A percentile compares a stretch with the other conserved stretches of the same genome.
These are phyloP conservation scores for Caryocar brasiliense DNA, from an alignment of 441 rosid species.

Conservation along the genomic window DNA sequence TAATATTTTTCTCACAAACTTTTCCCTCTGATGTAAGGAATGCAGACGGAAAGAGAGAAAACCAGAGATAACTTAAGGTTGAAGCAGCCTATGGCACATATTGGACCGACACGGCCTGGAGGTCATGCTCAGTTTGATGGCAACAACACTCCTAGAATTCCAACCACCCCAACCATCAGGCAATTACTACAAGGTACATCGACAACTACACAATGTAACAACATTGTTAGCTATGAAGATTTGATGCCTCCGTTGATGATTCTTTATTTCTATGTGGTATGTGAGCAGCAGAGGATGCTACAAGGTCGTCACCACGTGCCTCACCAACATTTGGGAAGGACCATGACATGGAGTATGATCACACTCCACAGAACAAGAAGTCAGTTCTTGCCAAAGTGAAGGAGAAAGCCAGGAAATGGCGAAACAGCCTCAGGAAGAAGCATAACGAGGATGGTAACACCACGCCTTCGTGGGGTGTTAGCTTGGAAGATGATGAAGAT, in stretches of 20 bases:
- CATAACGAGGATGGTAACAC: no score
- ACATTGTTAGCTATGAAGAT: no score
- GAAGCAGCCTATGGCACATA: constrained; percentile 6
- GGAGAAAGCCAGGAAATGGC: constrained; percentile 43
- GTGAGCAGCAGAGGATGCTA: constrained; percentile 26
- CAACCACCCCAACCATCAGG: constrained; percentile 4
- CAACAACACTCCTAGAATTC: constrained; percentile 19
- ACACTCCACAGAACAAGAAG: constrained; percentile 31
- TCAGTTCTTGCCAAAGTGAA: constrained; percentile 48
- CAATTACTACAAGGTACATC: no score
- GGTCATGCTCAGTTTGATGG: constrained; percentile 28
- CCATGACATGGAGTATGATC: constrained; percentile 41
- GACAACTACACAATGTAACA: no score
- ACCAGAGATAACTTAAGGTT: background rate
- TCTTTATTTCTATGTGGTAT: no score
- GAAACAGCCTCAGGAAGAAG: constrained; percentile 26
- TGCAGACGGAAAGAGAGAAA: constrained; percentile 1
- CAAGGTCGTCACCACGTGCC: constrained; percentile 24
- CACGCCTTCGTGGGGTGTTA: constrained; percentile 29
- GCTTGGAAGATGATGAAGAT: constrained; percentile 24
- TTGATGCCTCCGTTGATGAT: no score
- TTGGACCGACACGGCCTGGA: constrained; percentile 19
- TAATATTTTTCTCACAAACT: constrained; percentile 11
- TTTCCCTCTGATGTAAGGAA: constrained; percentile 8
- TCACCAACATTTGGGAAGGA: constrained; percentile 19